These are phyloP conservation scores for Backusella sp. DNA, from an alignment of 192 early-diverging fungal genomes.

Conservation along the genomic window DNA sequence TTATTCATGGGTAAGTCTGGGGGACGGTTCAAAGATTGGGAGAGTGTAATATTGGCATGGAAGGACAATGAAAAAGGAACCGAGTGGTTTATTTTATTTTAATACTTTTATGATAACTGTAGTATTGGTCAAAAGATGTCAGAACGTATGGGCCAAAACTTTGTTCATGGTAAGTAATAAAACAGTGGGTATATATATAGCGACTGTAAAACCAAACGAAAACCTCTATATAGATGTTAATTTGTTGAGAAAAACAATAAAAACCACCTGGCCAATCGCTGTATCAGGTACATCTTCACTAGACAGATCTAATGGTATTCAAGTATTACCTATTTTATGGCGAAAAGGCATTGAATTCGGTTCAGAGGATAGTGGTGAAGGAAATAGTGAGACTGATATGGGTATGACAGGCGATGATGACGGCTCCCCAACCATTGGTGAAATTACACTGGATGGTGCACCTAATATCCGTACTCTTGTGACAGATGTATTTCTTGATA, in stretches of 20 bases:
- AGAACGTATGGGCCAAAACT: slow-evolving; percentile 52
- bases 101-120: neutral
- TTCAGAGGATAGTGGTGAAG: slow-evolving; percentile 48
- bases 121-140: slow-evolving; percentile 81
- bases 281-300: slow-evolving; percentile 7
- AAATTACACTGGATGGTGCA: slow-evolving; percentile 80
- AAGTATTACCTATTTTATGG: slow-evolving; percentile 85
- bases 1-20: slow-evolving; percentile 65
- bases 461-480: slow-evolving; percentile 81
- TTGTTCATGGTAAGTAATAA: slow-evolving; percentile 46
- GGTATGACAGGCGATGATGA: slow-evolving; percentile 52
- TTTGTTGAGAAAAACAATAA: slow-evolving; percentile 65
- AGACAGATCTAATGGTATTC: slow-evolving; percentile 49
- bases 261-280: slow-evolving; percentile 41
- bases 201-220: neutral
- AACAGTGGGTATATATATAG: neutral
- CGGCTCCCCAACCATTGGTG: slow-evolving; percentile 62
- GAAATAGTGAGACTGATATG: slow-evolving; percentile 53
- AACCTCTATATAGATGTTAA: slow-evolving; percentile 56
- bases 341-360: slow-evolving; percentile 76
- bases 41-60: neutral
- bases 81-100: neutral
- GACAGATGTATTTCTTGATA: slow-evolving; percentile 80
- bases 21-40: neutral
- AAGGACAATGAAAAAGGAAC: neutral